A percentile compares a stretch with the other conserved stretches of the same genome.
Evolutionary conservation across 768 basidiomycete species (phyloP).

Genomic region (Mycena floridula): DNA sequence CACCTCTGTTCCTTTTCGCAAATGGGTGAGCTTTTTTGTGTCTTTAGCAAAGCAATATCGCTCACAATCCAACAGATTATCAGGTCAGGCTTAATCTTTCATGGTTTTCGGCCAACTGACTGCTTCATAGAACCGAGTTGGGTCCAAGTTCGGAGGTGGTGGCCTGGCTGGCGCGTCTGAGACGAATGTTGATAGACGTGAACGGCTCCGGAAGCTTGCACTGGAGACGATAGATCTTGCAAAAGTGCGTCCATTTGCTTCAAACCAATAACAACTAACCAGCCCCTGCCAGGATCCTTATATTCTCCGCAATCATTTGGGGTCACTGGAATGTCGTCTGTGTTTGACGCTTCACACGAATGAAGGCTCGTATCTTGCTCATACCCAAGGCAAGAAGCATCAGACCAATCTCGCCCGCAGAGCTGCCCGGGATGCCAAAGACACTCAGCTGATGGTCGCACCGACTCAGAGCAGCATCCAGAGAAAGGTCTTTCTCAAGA

Average conservation of each 20-base stretch:
- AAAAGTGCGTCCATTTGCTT: constrained; percentile 50
- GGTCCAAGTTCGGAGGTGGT: constrained; percentile 93
- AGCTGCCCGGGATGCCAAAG: constrained; percentile 96
- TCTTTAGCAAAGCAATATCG: constrained; percentile 2
- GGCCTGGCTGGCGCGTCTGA: constrained; percentile 95
- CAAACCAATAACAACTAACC: constrained; percentile 1
- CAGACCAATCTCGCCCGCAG: constrained; percentile 97
- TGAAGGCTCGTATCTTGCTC: constrained; percentile 97
- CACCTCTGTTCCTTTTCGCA: neutral
- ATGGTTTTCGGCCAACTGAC: neutral
- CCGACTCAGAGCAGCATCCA: constrained; percentile 75
- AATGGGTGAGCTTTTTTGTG: constrained; percentile 6
- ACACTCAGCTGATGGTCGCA: constrained; percentile 84
- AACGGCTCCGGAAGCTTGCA: constrained; percentile 91
- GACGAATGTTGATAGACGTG: constrained; percentile 91
- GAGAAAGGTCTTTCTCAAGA: constrained; percentile 95
- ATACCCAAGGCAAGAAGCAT: constrained; percentile 99
- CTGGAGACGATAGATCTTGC: constrained; percentile 97
- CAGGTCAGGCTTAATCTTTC: constrained; percentile 40
- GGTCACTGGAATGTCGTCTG: constrained; percentile 95
- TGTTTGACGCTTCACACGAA: constrained; percentile 99
- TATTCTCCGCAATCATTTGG: constrained; percentile 97
- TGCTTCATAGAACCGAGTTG: constrained; percentile 78
- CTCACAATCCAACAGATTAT: constrained; percentile 40
- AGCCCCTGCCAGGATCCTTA: constrained; percentile 76